Evolutionary conservation across 331 rosid genomes (phyloP).

Genomic region (Malus hybrid): DNA sequence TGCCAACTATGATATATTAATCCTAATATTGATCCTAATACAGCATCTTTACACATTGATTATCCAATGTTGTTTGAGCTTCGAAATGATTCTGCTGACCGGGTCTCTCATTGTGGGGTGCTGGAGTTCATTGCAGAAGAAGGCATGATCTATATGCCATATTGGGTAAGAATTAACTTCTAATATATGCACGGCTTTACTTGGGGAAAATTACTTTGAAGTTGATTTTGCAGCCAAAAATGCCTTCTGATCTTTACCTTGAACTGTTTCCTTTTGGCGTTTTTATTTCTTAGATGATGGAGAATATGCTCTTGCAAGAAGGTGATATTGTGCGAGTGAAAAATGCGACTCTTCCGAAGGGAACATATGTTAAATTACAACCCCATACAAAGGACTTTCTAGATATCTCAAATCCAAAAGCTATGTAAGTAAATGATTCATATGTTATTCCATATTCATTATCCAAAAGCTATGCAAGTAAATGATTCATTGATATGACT

Average conservation of each 20-base stretch:
- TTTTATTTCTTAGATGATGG: conserved; percentile 71
- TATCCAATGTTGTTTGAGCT: conserved; percentile 98
- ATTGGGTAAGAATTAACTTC: conserved; percentile 67
- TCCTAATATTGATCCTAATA: conserved; percentile 22
- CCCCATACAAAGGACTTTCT: conserved; percentile 94
- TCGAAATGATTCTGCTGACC: conserved; percentile 55
- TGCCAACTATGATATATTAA: neutral
- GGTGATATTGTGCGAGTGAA: conserved; percentile 76
- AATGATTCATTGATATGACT: neutral
- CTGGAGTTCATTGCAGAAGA: conserved; percentile 97
- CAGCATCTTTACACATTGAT: conserved; percentile 97
- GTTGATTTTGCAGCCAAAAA: neutral
- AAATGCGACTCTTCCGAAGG: conserved; percentile 92
- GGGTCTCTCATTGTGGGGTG: conserved; percentile 97
- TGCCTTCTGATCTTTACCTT: conserved; percentile 3
- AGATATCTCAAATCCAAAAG: conserved; percentile 98
- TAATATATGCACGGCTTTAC: conserved; percentile 10
- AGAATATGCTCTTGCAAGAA: conserved; percentile 92
- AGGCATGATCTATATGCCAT: conserved; percentile 99
- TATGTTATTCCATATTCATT: conserved; percentile 7
- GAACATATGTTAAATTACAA: conserved; percentile 92
- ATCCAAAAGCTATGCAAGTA: too few species aligned
- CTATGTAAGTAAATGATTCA: conserved; percentile 66
- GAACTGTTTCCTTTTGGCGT: neutral
- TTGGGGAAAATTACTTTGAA: neutral